Base-by-base conservation (phyloP, 2,329 filamentous ascomycete species). In the Aspergillus tubingensis region DNA sequence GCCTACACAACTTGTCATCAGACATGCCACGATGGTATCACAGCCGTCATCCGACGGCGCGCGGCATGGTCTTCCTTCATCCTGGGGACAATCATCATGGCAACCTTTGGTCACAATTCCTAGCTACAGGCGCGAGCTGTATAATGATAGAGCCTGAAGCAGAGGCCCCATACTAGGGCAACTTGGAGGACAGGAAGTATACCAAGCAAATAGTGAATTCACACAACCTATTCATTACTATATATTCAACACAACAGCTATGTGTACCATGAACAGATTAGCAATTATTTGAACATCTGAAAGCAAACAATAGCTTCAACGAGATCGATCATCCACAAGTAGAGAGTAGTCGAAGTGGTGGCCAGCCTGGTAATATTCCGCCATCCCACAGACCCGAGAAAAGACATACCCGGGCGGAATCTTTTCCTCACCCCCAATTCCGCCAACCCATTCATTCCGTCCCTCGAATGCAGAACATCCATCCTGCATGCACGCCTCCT, bases 251-350 rank as follows among this genome's bases (percentile, higher is more conserved):
- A 92, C 55, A 88, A 94, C 67, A 86, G 90, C 58, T 96, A 91
- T 59, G 92, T 92, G 0, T 96, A 96, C 69, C 92, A 92, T 4
- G 92, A 92, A 0, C 92, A 92, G 1, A 96, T 96, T 76, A 96
- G 96, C 79, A 96, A 92, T 86, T 88, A 67, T 96, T 96, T 71
- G 91, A 96, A 92, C 92, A 0, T 95, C 96, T 76, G 92, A 96
- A 83, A 81, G 91, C 58, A 92, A 96, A 77, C 92, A 96, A 82
- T 91, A 86, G 25, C 80, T 88, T 76, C 82, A 92, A 59, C 92
- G 92, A 2, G 96, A 96, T 74, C 74, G 96, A 77, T 36, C 32
- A 13, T 15, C 10, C 32, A 36, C 32, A 13, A 36, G 32, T 5
- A 5, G 2, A 36, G 10, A 5, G 32, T 36, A 36, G 32, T 11